These are phyloP conservation scores for Boletus vinaceobasis DNA, from an alignment of 768 basidiomycete genomes.

Conservation along the genomic window DNA sequence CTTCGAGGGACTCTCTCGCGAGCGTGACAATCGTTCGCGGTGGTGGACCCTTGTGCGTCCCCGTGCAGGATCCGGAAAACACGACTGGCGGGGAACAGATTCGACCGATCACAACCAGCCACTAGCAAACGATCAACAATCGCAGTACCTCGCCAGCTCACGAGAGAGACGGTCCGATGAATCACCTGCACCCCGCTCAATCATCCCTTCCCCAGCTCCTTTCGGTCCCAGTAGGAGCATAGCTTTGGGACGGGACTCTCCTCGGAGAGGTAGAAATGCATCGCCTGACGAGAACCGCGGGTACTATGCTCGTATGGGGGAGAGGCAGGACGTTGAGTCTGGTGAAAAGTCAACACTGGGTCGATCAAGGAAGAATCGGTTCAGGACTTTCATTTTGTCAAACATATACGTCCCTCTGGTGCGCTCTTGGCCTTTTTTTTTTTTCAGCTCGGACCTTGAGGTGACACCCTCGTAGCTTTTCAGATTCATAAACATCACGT, in stretches of 20 bases:
- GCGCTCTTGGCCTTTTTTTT: constrained; percentile 20
- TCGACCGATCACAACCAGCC: not conserved
- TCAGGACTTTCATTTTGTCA: constrained; percentile 65
- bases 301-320: constrained; percentile 17
- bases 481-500: constrained; percentile 78
- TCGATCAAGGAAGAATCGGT: constrained; percentile 41
- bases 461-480: constrained; percentile 55
- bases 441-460: not conserved
- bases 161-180: constrained; percentile 21
- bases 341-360: constrained; percentile 27
- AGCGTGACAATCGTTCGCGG: constrained; percentile 40
- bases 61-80: constrained; percentile 32
- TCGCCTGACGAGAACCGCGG: constrained; percentile 6
- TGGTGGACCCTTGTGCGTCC: constrained; percentile 78
- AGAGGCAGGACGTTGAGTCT: constrained; percentile 26
- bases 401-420: constrained; percentile 82
- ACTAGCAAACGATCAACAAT: constrained; percentile 14
- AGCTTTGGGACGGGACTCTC: constrained; percentile 67
- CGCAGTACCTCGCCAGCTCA: constrained; percentile 6
- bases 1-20: constrained; percentile 29
- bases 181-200: constrained; percentile 24
- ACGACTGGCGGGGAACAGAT: constrained; percentile 2
- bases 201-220: constrained; percentile 28
- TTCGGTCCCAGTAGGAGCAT: constrained; percentile 53
- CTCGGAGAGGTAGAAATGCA: constrained; percentile 39